Percentiles rank a stretch among this genome's conserved stretches.
phyloP scores from a whole-genome alignment of 2,329 filamentous ascomycete species.

The Stagonosporopsis rhizophila region DNA sequence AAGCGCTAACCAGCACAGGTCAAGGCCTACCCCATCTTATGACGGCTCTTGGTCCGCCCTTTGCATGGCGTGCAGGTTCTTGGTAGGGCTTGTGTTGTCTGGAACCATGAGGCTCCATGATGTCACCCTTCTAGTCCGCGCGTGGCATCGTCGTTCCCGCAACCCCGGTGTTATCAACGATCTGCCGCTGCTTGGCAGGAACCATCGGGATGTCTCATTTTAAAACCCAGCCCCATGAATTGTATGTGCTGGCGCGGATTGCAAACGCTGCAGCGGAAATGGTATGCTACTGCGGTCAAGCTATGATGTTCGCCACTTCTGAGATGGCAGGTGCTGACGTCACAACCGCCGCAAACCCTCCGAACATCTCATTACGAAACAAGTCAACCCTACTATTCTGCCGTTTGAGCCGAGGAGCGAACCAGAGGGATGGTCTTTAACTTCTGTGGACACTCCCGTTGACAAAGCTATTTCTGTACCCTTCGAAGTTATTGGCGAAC shows the following conservation, averaged over 20 bases:
- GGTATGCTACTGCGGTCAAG: background rate
- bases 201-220: background rate
- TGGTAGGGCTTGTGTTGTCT: constrained; percentile 13
- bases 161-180: background rate
- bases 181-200: constrained; percentile 16
- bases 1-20: constrained; percentile 1
- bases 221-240: too few species aligned
- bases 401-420: constrained; percentile 15
- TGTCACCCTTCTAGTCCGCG: constrained; percentile 6
- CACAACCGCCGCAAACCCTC: constrained; percentile 5
- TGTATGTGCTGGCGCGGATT: background rate
- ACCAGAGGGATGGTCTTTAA: background rate
- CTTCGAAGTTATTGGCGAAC: background rate
- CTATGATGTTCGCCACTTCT: background rate
- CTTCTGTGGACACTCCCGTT: background rate
- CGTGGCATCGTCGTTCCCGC: constrained; percentile 5
- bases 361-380: constrained; percentile 9
- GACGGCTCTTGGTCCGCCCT: constrained; percentile 5
- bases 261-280: background rate
- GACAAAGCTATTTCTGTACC: background rate
- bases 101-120: constrained; percentile 9
- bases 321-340: constrained; percentile 3
- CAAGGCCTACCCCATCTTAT: constrained; percentile 8
- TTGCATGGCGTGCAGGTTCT: background rate
- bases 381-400: background rate